phyloP scores from a whole-genome alignment of 1,139 yeast genomes.

The Magnusiomyces paraingens region DNA sequence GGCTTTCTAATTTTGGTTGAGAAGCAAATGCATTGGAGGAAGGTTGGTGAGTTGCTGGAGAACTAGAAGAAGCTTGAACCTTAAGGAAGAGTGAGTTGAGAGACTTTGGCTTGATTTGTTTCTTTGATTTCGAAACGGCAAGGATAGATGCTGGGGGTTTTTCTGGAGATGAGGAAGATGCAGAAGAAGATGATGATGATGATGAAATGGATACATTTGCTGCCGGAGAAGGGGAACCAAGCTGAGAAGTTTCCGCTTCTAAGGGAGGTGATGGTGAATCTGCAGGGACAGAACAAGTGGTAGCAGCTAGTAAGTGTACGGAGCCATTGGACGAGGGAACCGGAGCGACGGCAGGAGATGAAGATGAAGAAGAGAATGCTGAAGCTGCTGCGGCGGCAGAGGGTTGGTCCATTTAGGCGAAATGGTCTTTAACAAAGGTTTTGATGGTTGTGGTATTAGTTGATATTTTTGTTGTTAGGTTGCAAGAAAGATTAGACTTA shows the following conservation, averaged over 20 bases:
- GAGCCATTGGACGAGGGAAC: neutral
- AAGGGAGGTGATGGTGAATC: too few relatives aligned
- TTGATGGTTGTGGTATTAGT: too few relatives aligned
- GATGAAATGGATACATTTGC: too few relatives aligned
- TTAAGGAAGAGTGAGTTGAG: conserved; percentile 33
- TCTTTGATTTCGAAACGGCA: conserved; percentile 19
- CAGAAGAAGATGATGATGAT: neutral
- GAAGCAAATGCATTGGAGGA: conserved; percentile 9
- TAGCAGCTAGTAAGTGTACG: neutral
- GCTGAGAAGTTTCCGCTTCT: too few relatives aligned
- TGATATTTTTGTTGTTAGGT: too few relatives aligned
- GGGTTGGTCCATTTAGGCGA: too few relatives aligned
- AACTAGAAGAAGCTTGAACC: conserved; percentile 12
- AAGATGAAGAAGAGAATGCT: too few relatives aligned
- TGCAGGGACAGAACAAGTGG: neutral
- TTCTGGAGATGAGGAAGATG: neutral
- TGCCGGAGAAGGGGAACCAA: too few relatives aligned
- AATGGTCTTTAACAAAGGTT: too few relatives aligned
- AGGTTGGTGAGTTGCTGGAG: conserved; percentile 15
- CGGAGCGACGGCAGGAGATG: neutral
- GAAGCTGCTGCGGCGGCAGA: too few relatives aligned
- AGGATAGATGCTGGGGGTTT: neutral
- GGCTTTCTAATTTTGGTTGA: conserved; percentile 5
- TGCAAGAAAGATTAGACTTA: too few relatives aligned
- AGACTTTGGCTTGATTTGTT: conserved; percentile 36